Evolutionary conservation across 2,329 filamentous ascomycete species (phyloP).

Genomic region (Ampelomyces quisqualis): DNA sequence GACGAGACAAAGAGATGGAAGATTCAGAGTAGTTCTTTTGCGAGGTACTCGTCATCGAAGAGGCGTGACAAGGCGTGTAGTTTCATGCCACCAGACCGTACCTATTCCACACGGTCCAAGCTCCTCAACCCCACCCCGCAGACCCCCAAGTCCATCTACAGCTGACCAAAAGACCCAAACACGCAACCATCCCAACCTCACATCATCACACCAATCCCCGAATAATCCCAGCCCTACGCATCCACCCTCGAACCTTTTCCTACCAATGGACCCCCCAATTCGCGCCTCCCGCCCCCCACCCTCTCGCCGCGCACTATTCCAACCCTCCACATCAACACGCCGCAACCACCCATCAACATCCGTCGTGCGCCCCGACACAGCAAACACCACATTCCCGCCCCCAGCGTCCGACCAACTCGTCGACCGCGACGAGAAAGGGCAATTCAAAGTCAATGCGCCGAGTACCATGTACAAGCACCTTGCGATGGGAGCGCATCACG

Average conservation of each 20-base stretch:
- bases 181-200: conserved; percentile 16
- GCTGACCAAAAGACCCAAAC: conserved; percentile 15
- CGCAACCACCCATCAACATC: conserved; percentile 29
- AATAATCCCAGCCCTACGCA: neutral
- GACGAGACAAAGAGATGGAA: too few relatives aligned
- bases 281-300: conserved; percentile 32
- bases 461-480: conserved; percentile 27
- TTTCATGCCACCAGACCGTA: too few relatives aligned
- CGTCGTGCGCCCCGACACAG: conserved; percentile 22
- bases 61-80: conserved; percentile 1
- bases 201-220: conserved; percentile 4
- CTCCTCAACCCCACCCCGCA: conserved; percentile 14
- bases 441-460: conserved; percentile 46
- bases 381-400: conserved; percentile 20
- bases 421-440: conserved; percentile 51
- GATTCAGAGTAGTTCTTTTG: neutral
- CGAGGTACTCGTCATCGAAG: too few relatives aligned
- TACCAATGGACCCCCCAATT: conserved; percentile 16
- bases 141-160: conserved; percentile 19
- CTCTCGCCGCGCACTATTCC: conserved; percentile 36
- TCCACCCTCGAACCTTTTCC: neutral
- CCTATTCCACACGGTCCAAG: conserved; percentile 6
- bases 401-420: conserved; percentile 49
- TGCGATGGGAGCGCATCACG: conserved; percentile 18
- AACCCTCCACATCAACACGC: conserved; percentile 6